Conservation (phyloP, 371 early-diverging fungal genomes). For the Lichtheimia hyalospora region DNA sequence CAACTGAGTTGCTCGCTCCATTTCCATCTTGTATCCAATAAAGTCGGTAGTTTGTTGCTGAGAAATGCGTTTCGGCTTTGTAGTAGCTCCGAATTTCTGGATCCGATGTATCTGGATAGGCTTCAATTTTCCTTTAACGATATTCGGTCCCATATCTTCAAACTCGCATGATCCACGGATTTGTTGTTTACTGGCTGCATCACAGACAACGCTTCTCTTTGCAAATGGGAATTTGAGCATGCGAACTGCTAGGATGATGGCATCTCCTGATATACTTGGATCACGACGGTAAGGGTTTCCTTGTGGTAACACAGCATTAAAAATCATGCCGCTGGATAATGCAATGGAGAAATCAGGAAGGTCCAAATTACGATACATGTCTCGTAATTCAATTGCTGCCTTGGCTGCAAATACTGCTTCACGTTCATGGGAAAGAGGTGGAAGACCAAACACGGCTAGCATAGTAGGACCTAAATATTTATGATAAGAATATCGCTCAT, state of each 20-base stretch:
- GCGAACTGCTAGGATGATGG: slow-evolving; percentile 55
- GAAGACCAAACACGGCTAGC: slow-evolving; percentile 51
- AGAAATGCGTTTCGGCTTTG: slow-evolving; percentile 19
- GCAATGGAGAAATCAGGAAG: slow-evolving; percentile 45
- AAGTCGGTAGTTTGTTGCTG: slow-evolving; percentile 21
- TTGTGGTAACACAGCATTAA: slow-evolving; percentile 42
- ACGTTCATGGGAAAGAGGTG: slow-evolving; percentile 54
- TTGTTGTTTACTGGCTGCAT: slow-evolving; percentile 40
- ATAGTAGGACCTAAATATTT: slow-evolving; percentile 35
- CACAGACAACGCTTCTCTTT: slow-evolving; percentile 44
- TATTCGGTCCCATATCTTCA: slow-evolving; percentile 45
- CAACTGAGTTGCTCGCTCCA: slow-evolving; percentile 32
- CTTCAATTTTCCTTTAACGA: slow-evolving; percentile 50
- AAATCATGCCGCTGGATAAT: slow-evolving; percentile 50
- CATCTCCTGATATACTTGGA: slow-evolving; percentile 55
- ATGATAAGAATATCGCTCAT: neutral
- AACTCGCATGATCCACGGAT: slow-evolving; percentile 50
- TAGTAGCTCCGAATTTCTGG: slow-evolving; percentile 31
- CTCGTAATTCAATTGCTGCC: slow-evolving; percentile 44
- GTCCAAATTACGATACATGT: slow-evolving; percentile 21
- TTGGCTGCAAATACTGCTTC: slow-evolving; percentile 59
- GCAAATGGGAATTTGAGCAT: slow-evolving; percentile 53
- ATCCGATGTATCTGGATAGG: slow-evolving; percentile 43
- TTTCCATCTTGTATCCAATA: slow-evolving; percentile 48
- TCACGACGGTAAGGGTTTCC: slow-evolving; percentile 57